Evolutionary conservation across 2,329 filamentous ascomycete species (phyloP).

Genomic region (Cordyceps fumosorosea): DNA sequence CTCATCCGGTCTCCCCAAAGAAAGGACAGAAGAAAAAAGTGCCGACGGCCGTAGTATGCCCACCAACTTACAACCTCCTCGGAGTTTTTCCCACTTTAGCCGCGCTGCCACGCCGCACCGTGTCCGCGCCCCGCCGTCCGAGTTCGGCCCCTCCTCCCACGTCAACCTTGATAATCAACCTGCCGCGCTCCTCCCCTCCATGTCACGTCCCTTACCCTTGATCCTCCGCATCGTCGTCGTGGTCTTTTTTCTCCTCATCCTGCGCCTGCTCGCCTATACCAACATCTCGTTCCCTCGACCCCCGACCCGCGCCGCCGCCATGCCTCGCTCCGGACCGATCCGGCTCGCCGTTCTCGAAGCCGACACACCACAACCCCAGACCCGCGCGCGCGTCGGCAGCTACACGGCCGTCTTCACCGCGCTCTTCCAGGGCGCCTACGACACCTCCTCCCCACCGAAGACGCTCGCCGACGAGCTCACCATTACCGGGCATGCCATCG

Average conservation of each 20-base stretch:
- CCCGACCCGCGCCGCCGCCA: conserved; percentile 13
- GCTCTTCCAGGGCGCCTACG: conserved; percentile 50
- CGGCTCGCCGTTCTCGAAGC: conserved; percentile 84
- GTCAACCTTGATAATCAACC: background rate
- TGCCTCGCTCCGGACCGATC: conserved; percentile 35
- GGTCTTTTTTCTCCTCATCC: background rate
- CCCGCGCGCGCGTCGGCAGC: conserved; percentile 57
- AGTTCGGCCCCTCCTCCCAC: conserved; percentile 1
- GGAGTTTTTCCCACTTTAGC: background rate
- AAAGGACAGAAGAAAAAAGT: no score
- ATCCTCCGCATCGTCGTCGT: background rate
- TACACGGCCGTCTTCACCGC: conserved; percentile 67
- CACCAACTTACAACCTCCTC: background rate
- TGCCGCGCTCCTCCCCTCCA: background rate
- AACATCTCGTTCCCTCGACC: background rate
- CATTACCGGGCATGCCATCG: conserved; percentile 52
- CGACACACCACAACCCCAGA: conserved; percentile 65
- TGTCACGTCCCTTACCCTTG: background rate
- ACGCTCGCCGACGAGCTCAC: conserved; percentile 22
- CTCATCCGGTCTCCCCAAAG: no score
- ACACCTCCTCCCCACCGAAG: conserved; percentile 34
- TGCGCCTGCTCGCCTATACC: background rate
- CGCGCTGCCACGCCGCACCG: background rate
- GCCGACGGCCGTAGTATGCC: background rate
- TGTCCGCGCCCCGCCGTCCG: conserved; percentile 1